Evolutionary conservation across 2,329 filamentous ascomycete species (phyloP), one percentile per base, ranked within the genome.

Genomic region (Beauveria sp.): DNA sequence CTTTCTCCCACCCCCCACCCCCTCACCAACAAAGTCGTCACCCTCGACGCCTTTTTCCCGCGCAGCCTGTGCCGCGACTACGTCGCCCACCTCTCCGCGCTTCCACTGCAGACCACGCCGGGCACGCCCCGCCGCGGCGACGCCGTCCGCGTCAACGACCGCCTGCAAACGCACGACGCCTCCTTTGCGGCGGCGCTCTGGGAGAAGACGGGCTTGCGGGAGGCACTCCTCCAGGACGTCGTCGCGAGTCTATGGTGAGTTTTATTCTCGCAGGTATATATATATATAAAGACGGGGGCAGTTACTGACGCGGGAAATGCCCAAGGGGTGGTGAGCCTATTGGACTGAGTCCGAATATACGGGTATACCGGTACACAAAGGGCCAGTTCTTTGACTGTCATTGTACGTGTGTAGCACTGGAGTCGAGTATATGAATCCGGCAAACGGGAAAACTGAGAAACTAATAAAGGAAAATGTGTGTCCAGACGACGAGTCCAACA

Each of bases 321-420:
- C 0, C 5, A 54, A 96, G 91, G 90, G 91, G 90, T 62, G 92
- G 92, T 30, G 82, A 91, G 55, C 85, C 90, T 0, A 76, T 96
- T n/a, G 92, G 92, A 0, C 75, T 97, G 63, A 96, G 91, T 73
- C 86, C 90, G 9, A 96, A 96, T 66, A 96, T 97, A 60, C 82
- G 93, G 40, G 85, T 97, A 34, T 97, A 97, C 75, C 84, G 93
- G 24, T 97, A 97, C 73, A 84, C 82, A 1, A 84, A 88, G 66
- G 91, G 90, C 0, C 92, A 97, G 71, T 96, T 93, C 72, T 97
- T 97, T 72, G 92, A 92, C 70, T 88, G 90, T 68, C 93, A 97
- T 72, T 97, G 91, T 93, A 82, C 68, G 88, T 68, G 20, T 8
- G 2, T 16, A 20, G 9, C 3, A 12, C 20, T 1, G 12, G 5